Evolutionary conservation across 1,284 basidiomycete species (phyloP), one percentile per base, ranked within the genome.

Genomic region (Phaffia rhodozyma): DNA sequence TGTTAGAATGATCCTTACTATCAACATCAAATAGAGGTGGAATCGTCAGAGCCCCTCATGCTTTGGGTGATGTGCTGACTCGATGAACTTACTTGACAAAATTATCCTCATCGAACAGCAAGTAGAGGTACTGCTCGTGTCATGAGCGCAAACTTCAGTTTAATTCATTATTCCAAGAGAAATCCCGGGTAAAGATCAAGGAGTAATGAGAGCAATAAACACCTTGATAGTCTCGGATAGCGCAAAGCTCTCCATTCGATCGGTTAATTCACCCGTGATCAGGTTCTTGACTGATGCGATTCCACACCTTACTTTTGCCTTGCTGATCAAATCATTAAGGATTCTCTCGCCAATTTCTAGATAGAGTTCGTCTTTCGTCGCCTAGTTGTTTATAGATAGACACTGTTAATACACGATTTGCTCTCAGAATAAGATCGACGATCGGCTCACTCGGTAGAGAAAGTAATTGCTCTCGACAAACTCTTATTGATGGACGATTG

Each of bases 391-490:
- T 11, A 60, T 56, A 55, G 29, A 25, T 63, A 53, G 61, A 66
- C 68, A 50, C 67, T 64, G 47, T 43, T 32, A 16, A n/a, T 23
- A 4, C 48, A 60, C 59, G 56, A 18, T 25, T 16, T 1, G 43
- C 20, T 50, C 58, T 60, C 6, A 56, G 57, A 50, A 21, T 38
- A 53, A n/a, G n/a, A 5, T 1, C 50, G 52, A 27, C 6, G 13
- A 1, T 5, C 21, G 16, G 76, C 83, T 68, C 70, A 89, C 90
- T 60, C 87, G 81, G 72, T 96, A 93, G 13, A 97, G 79, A 75
- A 93, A 94, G 83, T 91, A 93, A 2, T 89, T 97, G 29, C 87
- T 91, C 75, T 96, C 91, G 65, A 93, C 82, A 69, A 93, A 91
- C 75, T 96, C 91, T 79, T 74, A 1, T 57, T 54, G 60, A 27